Percentiles rank a stretch among this genome's conserved stretches.
Conservation (phyloP, 306 rosid species). For the Abrus precatorius region DNA sequence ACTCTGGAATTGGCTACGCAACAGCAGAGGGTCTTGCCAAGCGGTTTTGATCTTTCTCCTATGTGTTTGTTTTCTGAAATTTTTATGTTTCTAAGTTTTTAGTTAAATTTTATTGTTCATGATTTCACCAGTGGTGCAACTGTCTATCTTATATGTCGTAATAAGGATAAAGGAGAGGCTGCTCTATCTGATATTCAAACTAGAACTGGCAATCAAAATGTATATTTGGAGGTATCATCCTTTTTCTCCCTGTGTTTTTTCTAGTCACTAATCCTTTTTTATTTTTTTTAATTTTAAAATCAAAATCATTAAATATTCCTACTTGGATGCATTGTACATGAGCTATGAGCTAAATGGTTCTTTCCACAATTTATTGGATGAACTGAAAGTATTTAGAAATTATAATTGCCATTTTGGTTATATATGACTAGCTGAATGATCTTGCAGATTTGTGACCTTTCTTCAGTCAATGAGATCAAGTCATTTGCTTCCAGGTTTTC, state of each 20-base stretch:
- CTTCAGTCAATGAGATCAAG: constrained; percentile 78
- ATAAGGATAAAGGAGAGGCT: constrained; percentile 88
- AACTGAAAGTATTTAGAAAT: constrained; percentile 2
- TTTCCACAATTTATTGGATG: constrained; percentile 21
- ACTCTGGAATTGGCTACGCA: constrained; percentile 95
- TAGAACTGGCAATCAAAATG: constrained; percentile 76
- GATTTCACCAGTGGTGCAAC: constrained; percentile 78
- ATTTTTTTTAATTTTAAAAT: not conserved
- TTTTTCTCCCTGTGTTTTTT: not conserved
- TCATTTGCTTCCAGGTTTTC: constrained; percentile 75
- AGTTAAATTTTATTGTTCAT: constrained; percentile 28
- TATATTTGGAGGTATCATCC: constrained; percentile 77
- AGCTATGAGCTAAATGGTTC: constrained; percentile 7
- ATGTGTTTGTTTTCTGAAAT: constrained; percentile 19
- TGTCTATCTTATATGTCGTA: constrained; percentile 87
- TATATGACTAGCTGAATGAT: constrained; percentile 43
- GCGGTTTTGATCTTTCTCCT: constrained; percentile 61
- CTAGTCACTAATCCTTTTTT: not conserved
- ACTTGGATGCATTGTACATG: not conserved
- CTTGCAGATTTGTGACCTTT: constrained; percentile 88
- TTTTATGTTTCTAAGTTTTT: not conserved
- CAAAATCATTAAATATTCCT: not conserved
- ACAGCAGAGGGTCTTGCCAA: constrained; percentile 88
- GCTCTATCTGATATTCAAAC: constrained; percentile 80
- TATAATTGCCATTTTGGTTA: constrained; percentile 36